A percentile compares a stretch with the other conserved stretches of the same genome.
These are phyloP conservation scores for Alopecurus myosuroides DNA, from an alignment of 176 grass and related monocot genomes.

Conservation along the genomic window DNA sequence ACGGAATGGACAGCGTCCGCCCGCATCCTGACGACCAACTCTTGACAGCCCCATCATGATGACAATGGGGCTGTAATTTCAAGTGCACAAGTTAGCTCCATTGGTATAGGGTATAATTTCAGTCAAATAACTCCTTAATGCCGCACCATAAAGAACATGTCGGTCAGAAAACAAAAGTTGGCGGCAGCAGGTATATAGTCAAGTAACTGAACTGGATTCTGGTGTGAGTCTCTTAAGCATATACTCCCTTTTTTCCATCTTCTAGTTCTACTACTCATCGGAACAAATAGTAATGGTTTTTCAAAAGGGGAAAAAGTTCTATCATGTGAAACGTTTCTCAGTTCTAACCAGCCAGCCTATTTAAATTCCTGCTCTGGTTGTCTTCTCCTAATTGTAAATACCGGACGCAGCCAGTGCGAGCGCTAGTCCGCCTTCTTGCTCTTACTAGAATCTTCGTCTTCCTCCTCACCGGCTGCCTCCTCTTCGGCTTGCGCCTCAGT, in stretches of 20 bases:
- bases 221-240: slow-evolving; percentile 4
- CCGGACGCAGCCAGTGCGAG: background rate
- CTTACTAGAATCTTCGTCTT: background rate
- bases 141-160: background rate
- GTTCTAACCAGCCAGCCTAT: background rate
- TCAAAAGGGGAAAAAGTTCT: background rate
- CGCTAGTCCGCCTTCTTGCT: slow-evolving; percentile 44
- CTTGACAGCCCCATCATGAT: too few species aligned
- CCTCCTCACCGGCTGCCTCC: slow-evolving; percentile 23
- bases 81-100: too few species aligned
- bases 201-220: background rate
- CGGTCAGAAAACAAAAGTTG: background rate
- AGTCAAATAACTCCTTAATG: background rate
- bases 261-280: background rate
- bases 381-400: background rate
- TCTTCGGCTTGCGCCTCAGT: slow-evolving; percentile 44
- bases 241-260: background rate
- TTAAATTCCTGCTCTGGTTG: slow-evolving; percentile 10
- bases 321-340: slow-evolving; percentile 15
- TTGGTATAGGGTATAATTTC: background rate
- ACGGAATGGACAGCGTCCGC: too few species aligned
- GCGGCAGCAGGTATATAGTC: background rate
- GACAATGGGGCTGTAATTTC: too few species aligned
- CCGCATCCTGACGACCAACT: too few species aligned
- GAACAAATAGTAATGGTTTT: slow-evolving; percentile 3